Conservation (phyloP, 257 asterid genomes). For the Phtheirospermum japonicum region DNA sequence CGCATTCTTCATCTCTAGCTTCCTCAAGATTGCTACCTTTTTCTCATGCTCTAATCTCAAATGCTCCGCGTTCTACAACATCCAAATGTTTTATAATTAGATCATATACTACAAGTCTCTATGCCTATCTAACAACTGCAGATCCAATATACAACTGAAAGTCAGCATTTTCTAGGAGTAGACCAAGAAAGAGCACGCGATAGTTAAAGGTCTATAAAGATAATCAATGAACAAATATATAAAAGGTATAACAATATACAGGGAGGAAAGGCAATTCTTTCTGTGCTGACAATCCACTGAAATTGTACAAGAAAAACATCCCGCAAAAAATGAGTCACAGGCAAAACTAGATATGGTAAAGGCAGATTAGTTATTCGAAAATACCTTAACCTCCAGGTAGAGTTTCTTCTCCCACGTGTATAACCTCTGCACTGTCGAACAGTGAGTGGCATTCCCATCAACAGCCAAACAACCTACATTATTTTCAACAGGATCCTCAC, state of each 20-base stretch:
- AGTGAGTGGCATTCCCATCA: slow-evolving; percentile 52
- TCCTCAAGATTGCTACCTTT: slow-evolving; percentile 56
- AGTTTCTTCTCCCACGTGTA: slow-evolving; percentile 93
- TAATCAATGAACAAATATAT: slow-evolving; percentile 1
- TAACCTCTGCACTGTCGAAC: slow-evolving; percentile 83
- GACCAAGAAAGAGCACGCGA: not conserved
- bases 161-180: not conserved
- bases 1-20: slow-evolving; percentile 80
- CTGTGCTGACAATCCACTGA: slow-evolving; percentile 2
- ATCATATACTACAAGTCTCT: not conserved
- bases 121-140: not conserved
- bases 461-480: slow-evolving; percentile 29
- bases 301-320: not conserved
- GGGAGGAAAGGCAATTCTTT: slow-evolving; percentile 16
- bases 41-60: slow-evolving; percentile 81
- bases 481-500: slow-evolving; percentile 61
- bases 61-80: slow-evolving; percentile 66
- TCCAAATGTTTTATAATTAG: slow-evolving; percentile 12
- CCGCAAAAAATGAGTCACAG: not conserved
- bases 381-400: slow-evolving; percentile 91
- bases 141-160: slow-evolving; percentile 4
- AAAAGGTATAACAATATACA: not conserved
- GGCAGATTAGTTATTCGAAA: not conserved
- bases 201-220: not conserved
- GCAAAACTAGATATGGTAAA: too few species aligned